Evolutionary conservation across 345 rosid genomes (phyloP).

Genomic region (Populus euphratica): DNA sequence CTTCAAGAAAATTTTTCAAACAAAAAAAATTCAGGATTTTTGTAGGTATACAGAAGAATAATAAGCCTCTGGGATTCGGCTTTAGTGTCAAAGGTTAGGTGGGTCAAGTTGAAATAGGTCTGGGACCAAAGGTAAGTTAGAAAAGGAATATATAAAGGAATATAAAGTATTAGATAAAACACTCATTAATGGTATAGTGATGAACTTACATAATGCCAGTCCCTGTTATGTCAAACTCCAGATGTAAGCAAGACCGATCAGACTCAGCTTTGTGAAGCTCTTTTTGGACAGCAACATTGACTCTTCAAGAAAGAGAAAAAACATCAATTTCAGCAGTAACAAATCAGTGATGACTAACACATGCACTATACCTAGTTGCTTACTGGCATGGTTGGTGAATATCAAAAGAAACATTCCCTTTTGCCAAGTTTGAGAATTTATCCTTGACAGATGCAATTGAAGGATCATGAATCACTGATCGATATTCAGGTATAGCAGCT

Average conservation of each 20-base stretch:
- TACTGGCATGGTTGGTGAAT: slow-evolving; percentile 94
- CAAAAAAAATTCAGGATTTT: not conserved
- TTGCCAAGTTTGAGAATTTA: slow-evolving; percentile 38
- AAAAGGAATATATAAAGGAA: not conserved
- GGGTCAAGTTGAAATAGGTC: not conserved
- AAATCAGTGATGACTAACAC: not conserved
- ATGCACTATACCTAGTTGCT: not conserved
- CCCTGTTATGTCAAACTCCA: slow-evolving; percentile 80
- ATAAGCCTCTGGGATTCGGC: not conserved
- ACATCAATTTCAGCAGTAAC: slow-evolving; percentile 23
- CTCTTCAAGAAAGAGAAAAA: slow-evolving; percentile 43
- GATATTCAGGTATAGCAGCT: slow-evolving; percentile 81
- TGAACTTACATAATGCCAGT: slow-evolving; percentile 67
- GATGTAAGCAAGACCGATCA: slow-evolving; percentile 89
- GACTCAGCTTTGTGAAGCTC: slow-evolving; percentile 91
- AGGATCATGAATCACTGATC: slow-evolving; percentile 66
- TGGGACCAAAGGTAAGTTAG: not conserved
- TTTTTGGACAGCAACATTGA: slow-evolving; percentile 62
- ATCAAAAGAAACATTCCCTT: slow-evolving; percentile 63
- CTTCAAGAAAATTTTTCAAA: not conserved
- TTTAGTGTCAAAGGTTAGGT: not conserved
- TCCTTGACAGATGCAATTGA: slow-evolving; percentile 29
- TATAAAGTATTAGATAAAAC: not conserved
- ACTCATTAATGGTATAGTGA: not conserved
- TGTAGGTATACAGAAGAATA: not conserved